Evolutionary conservation across 441 rosid genomes (phyloP), one percentile per base, ranked within the genome.

Genomic region (Daphne laureola): DNA sequence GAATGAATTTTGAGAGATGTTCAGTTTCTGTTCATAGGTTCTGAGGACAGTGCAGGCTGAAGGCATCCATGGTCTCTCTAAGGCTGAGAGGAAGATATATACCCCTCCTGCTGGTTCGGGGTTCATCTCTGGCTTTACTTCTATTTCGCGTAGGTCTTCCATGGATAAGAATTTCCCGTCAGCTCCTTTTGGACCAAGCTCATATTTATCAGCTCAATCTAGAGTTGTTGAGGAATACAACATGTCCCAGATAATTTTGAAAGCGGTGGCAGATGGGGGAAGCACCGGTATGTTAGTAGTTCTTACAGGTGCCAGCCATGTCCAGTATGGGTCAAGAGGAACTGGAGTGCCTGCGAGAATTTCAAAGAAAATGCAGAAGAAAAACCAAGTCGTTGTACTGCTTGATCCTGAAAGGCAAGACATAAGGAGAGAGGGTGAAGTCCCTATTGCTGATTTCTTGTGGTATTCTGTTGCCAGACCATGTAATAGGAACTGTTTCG

Each of bases 401-500:
- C 95, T 86, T 67, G 88, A 91, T 63, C 98, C 95, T 35, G 96
- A 91, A 67, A 84, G 96, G 67, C 96, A 88, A 64, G 74, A 63
- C 62, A 72, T 92, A 35, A 69, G 90, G 67, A 82, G 91, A 69
- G 95, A 91, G 56, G 96, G 96, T 7, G 98, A 91, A 61, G 86
- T 75, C 66, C 98, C 96, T 42, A 80, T 84, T 18, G 89, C 96
- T 55, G 95, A 91, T 70, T 88, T 91, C 65, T 76, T 91, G 68
- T 86, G 95, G 98, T 88, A 86, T 73, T 88, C 98, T 61, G 95
- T 86, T 14, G 89, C 98, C 54, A 84, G 96, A 69, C 89, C 98
- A 6, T 91, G 98, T 73, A 84, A 70, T 64, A 81, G 98, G 61
- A 92, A 92, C 61, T 92, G 98, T 64, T 88, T 82, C 70, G 98